Evolutionary conservation across 2,329 filamentous ascomycete species (phyloP).

Genomic region (Fusarium sp.): DNA sequence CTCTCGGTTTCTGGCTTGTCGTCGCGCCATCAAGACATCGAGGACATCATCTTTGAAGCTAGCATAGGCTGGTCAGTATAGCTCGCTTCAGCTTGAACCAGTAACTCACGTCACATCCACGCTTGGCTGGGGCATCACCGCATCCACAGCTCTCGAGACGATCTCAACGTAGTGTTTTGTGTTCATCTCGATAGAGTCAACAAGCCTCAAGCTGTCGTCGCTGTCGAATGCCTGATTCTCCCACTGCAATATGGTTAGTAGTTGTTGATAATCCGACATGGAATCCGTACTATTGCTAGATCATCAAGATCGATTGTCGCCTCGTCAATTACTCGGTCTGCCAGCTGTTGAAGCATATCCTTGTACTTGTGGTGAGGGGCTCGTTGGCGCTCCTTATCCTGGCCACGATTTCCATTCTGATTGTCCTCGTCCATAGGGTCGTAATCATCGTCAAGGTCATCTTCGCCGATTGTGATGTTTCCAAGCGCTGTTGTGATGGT

Average conservation of each 20-base stretch:
- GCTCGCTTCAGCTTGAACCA: neutral
- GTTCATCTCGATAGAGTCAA: conserved; percentile 88
- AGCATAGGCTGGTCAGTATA: conserved; percentile 16
- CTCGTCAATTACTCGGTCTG: conserved; percentile 81
- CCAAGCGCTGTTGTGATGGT: conserved; percentile 85
- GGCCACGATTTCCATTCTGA: conserved; percentile 64
- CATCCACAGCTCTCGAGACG: conserved; percentile 88
- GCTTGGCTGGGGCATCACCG: conserved; percentile 82
- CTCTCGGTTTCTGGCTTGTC: conserved; percentile 85
- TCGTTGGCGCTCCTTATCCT: conserved; percentile 61
- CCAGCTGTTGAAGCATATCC: conserved; percentile 86
- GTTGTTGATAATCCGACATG: neutral
- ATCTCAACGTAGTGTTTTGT: conserved; percentile 96
- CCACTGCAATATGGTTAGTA: conserved; percentile 65
- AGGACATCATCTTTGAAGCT: conserved; percentile 98
- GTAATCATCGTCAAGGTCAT: conserved; percentile 89
- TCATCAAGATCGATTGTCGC: conserved; percentile 92
- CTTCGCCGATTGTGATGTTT: conserved; percentile 86
- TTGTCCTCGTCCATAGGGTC: conserved; percentile 91
- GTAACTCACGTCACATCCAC: conserved; percentile 77
- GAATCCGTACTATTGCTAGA: conserved; percentile 71
- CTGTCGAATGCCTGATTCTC: conserved; percentile 69
- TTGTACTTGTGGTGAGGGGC: conserved; percentile 86
- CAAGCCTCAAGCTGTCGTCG: conserved; percentile 77
- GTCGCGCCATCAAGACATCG: conserved; percentile 95